phyloP scores from a whole-genome alignment of 148 eudicot genomes.

The Rhododendron henanense region DNA sequence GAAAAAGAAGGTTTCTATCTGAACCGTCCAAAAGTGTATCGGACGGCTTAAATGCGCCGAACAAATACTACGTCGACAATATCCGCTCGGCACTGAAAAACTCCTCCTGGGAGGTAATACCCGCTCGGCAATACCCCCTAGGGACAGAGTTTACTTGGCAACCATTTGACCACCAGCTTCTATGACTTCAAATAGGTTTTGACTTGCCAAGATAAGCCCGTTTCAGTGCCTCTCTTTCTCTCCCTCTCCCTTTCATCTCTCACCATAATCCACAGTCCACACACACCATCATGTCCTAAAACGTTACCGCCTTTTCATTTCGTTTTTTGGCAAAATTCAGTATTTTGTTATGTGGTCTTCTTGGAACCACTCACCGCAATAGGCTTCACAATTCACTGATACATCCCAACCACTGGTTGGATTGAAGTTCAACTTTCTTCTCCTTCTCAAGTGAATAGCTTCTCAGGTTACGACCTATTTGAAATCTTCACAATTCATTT shows the following conservation, averaged over 20 bases:
- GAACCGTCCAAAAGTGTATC: too few relatives aligned
- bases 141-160: not conserved
- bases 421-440: not conserved
- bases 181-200: not conserved
- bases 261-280: conserved; percentile 3
- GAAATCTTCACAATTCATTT: not conserved
- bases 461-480: not conserved
- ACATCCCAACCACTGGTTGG: not conserved
- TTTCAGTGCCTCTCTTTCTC: not conserved
- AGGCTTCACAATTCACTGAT: not conserved
- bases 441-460: not conserved
- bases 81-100: too few relatives aligned
- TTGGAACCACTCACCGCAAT: conserved; percentile 22
- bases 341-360: conserved; percentile 11
- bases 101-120: too few relatives aligned
- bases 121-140: too few relatives aligned
- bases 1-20: too few relatives aligned
- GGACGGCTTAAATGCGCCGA: too few relatives aligned
- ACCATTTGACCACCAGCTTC: not conserved
- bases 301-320: not conserved
- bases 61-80: too few relatives aligned
- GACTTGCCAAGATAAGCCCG: conserved; percentile 3
- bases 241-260: not conserved
- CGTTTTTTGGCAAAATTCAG: not conserved
- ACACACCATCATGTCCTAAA: not conserved